phyloP scores from a whole-genome alignment of 805 yeast genomes.

The Blastobotrys peoriensis region DNA sequence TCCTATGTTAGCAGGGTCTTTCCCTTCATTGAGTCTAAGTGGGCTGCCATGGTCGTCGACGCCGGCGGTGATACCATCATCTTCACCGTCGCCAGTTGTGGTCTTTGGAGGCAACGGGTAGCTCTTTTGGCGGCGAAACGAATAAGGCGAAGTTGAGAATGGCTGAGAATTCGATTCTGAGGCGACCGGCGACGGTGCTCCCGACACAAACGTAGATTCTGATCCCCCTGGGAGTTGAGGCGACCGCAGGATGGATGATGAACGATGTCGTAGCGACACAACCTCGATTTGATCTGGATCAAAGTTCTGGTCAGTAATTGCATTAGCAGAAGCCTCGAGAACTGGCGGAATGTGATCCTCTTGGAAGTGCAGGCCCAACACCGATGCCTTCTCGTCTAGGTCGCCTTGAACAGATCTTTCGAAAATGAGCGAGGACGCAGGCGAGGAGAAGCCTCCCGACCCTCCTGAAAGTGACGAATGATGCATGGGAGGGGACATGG shows the following conservation, averaged over 20 bases:
- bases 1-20: not conserved
- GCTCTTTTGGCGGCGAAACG: not conserved
- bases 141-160: not conserved
- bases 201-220: constrained; percentile 5
- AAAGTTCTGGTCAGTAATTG: constrained; percentile 49
- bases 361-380: constrained; percentile 35
- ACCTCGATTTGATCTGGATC: constrained; percentile 67
- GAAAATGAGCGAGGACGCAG: constrained; percentile 47
- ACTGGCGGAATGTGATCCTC: constrained; percentile 79
- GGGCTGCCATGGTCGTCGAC: not conserved
- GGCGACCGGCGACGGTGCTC: not conserved
- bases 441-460: constrained; percentile 13
- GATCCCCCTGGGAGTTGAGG: constrained; percentile 5
- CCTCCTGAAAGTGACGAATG: not conserved
- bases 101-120: not conserved
- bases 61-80: not conserved
- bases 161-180: not conserved
- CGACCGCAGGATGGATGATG: constrained; percentile 19
- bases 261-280: constrained; percentile 56
- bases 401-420: constrained; percentile 65
- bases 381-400: constrained; percentile 17
- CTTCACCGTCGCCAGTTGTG: not conserved
- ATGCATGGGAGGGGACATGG: not conserved
- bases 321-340: constrained; percentile 67
- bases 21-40: not conserved